A percentile compares a stretch with the other conserved stretches of the same genome.
phyloP scores from a whole-genome alignment of 768 basidiomycete species.

The Mycena pura region DNA sequence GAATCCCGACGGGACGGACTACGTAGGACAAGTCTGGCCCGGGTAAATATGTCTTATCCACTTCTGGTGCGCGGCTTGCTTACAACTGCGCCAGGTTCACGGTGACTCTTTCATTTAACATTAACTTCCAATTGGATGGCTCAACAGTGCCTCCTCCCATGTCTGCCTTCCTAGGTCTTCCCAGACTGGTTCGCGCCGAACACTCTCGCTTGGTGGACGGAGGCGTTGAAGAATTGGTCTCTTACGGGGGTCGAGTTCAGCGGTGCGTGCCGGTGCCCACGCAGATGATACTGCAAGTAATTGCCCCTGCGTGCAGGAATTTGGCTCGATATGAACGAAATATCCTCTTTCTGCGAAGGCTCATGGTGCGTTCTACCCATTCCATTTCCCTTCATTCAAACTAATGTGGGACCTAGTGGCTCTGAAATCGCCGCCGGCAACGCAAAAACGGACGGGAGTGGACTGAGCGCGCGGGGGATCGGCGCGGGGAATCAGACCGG shows the following conservation, averaged over 20 bases:
- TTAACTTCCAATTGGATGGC: constrained; percentile 7
- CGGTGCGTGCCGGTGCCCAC: constrained; percentile 11
- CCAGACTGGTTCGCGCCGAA: constrained; percentile 66
- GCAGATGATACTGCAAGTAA: constrained; percentile 13
- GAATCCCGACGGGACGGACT: constrained; percentile 75
- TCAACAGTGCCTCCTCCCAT: constrained; percentile 8
- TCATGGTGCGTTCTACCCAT: constrained; percentile 50
- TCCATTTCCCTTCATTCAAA: constrained; percentile 13
- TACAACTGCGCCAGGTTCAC: constrained; percentile 13
- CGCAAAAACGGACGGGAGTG: constrained; percentile 35
- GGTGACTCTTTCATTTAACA: constrained; percentile 5
- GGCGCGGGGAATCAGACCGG: constrained; percentile 56
- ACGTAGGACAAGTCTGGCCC: constrained; percentile 82
- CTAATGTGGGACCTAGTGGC: constrained; percentile 47
- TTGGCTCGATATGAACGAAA: constrained; percentile 77
- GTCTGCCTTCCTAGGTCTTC: constrained; percentile 52
- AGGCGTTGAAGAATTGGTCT: constrained; percentile 63
- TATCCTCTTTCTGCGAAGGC: constrained; percentile 65
- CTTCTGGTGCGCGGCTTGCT: constrained; percentile 8
- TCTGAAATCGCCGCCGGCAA: constrained; percentile 62
- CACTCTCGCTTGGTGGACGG: constrained; percentile 64
- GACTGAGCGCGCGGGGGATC: constrained; percentile 50
- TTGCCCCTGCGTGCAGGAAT: constrained; percentile 50
- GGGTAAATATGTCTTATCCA: constrained; percentile 48
- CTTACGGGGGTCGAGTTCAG: constrained; percentile 53